phyloP scores from a whole-genome alignment of 345 rosid species.

The Gossypium arboreum region DNA sequence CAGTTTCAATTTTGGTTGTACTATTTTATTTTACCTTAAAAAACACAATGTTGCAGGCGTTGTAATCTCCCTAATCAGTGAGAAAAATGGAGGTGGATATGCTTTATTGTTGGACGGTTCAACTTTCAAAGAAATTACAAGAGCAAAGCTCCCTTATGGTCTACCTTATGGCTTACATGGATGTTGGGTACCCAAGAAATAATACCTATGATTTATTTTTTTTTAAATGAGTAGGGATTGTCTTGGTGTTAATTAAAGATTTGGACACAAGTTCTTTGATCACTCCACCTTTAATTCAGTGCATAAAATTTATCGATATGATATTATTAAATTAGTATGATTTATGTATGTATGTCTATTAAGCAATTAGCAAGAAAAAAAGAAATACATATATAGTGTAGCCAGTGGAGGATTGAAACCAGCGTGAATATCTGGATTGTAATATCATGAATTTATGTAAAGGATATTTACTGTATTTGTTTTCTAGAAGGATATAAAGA shows the following conservation, averaged over 20 bases:
- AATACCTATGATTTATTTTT: background rate
- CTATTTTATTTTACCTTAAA: background rate
- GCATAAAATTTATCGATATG: background rate
- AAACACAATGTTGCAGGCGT: constrained; percentile 44
- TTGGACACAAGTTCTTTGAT: background rate
- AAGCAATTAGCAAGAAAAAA: background rate
- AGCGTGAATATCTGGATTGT: background rate
- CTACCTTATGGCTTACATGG: constrained; percentile 96
- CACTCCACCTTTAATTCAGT: background rate
- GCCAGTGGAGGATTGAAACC: background rate
- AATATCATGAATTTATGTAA: background rate
- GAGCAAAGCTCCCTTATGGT: constrained; percentile 90
- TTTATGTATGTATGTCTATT: background rate
- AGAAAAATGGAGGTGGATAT: constrained; percentile 74
- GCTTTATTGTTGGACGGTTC: constrained; percentile 76
- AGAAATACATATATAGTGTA: background rate
- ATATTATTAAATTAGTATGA: background rate
- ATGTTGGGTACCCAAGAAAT: constrained; percentile 77
- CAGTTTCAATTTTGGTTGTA: background rate
- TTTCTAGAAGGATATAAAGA: background rate
- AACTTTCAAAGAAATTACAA: constrained; percentile 83
- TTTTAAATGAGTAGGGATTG: background rate
- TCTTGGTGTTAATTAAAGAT: background rate
- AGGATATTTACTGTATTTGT: background rate
- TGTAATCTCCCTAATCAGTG: constrained; percentile 79